Evolutionary conservation across 352 stramenopile species (phyloP).

Genomic region (Globisporangium parvum): DNA sequence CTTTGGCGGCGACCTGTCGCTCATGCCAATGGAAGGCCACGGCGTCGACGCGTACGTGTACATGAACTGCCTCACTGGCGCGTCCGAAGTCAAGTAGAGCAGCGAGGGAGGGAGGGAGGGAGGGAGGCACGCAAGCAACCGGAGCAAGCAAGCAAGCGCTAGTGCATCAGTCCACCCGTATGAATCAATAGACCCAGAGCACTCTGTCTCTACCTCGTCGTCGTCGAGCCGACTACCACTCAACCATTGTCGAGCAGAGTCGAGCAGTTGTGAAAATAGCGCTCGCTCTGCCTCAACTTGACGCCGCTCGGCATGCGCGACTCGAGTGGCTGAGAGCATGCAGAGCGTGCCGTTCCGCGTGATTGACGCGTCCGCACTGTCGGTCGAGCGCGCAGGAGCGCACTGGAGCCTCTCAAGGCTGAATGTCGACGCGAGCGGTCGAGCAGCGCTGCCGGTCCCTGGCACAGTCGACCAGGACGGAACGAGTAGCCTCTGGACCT

Average conservation of each 20-base stretch:
- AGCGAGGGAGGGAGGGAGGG: neutral
- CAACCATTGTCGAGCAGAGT: no score
- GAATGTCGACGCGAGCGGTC: neutral
- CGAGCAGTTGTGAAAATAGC: slow-evolving; percentile 5
- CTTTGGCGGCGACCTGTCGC: slow-evolving; percentile 97
- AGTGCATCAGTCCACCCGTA: no score
- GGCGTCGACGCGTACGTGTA: slow-evolving; percentile 94
- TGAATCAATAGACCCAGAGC: no score
- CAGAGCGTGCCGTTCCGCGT: slow-evolving; percentile 13
- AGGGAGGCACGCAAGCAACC: neutral
- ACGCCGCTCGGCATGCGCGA: no score
- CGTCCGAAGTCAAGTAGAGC: slow-evolving; percentile 63
- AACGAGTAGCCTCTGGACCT: slow-evolving; percentile 6
- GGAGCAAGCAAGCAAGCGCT: no score
- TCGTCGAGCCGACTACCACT: no score
- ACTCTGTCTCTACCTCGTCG: no score
- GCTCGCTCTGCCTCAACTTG: neutral
- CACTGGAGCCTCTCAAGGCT: neutral
- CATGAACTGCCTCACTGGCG: slow-evolving; percentile 77
- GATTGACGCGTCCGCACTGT: slow-evolving; percentile 7
- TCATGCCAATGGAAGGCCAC: slow-evolving; percentile 99
- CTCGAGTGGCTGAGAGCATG: slow-evolving; percentile 1
- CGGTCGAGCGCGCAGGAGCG: neutral
- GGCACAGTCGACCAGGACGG: slow-evolving; percentile 3
- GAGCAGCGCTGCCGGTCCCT: neutral